Evolutionary conservation across 1,284 basidiomycete species (phyloP), one percentile per base, ranked within the genome.

Genomic region (Trichosporon coremiiforme): DNA sequence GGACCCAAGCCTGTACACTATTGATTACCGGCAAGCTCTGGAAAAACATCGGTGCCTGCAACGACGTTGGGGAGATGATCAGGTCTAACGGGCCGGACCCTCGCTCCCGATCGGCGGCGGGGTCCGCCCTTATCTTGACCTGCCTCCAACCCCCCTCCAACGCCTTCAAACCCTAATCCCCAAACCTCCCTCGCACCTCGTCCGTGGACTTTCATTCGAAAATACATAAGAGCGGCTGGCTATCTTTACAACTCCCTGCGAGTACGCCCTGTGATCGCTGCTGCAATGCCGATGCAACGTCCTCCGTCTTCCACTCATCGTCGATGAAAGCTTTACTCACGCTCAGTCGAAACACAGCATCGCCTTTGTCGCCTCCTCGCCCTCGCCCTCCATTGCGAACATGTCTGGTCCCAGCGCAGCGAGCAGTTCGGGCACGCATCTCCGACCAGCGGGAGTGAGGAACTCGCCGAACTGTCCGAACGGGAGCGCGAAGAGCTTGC

Each of bases 361-460:
- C 2, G 64, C 71, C 53, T 68, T 70, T 4, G 64, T 62, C 35
- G 15, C n/a, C 41, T 22, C 25, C 29, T 68, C 50, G 38, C 67
- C 29, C 53, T 22, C n/a, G 22, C 57, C 50, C 25, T 36, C 22
- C 20, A 35, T 53, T 12, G 72, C 69, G 22, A 74, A 35, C 67
- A 71, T 55, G 20, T 70, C 70, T 4, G 41, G 25, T 1, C 73
- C 73, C 4, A 74, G 5, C 13, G 70, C 70, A 0, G 73, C 73
- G 7, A 72, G 69, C 6, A 70, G 60, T 64, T 74, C 63, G 22
- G 17, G 29, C 22, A 65, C 65, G 41, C 35, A 17, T 22, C 38
- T 17, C 4, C 67, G 65, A 0, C 66, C 72, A 20, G 36, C 29
- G 0, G 68, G 36, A 0, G 57, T 67, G 9, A 74, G 63, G n/a